phyloP scores from a whole-genome alignment of 2,329 filamentous ascomycete species.

The Cladosporium colombiae region DNA sequence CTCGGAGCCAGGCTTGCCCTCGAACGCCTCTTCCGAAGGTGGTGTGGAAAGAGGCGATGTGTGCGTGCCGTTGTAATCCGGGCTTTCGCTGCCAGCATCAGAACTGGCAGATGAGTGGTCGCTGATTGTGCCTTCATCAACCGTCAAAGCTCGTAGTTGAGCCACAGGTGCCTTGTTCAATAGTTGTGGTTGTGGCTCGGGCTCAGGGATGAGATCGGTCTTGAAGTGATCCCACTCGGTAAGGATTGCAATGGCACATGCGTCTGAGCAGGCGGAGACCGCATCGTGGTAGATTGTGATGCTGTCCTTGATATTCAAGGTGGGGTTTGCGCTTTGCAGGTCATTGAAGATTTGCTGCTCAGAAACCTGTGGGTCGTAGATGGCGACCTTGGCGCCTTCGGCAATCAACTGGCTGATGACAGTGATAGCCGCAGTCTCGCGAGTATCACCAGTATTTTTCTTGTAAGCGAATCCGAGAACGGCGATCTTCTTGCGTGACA shows the following conservation, averaged over 20 bases:
- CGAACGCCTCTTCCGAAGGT: constrained; percentile 3
- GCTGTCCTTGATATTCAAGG: constrained; percentile 25
- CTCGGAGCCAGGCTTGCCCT: constrained; percentile 16
- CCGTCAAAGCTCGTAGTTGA: neutral
- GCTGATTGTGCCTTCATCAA: constrained; percentile 22
- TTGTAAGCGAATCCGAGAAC: constrained; percentile 77
- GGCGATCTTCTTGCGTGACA: constrained; percentile 68
- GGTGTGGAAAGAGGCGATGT: constrained; percentile 24
- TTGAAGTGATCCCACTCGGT: constrained; percentile 38
- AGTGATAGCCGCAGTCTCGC: constrained; percentile 68
- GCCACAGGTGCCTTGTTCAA: neutral
- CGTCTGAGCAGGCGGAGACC: constrained; percentile 35
- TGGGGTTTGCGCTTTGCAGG: constrained; percentile 27
- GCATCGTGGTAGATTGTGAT: constrained; percentile 32
- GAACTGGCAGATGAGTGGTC: constrained; percentile 15
- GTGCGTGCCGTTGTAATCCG: constrained; percentile 10
- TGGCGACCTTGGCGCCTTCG: constrained; percentile 57
- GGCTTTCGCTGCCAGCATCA: constrained; percentile 17
- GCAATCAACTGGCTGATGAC: constrained; percentile 68
- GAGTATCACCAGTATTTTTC: constrained; percentile 72
- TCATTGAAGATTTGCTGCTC: constrained; percentile 35
- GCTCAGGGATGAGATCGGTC: constrained; percentile 22
- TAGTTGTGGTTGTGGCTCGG: neutral
- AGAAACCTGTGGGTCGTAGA: constrained; percentile 61
- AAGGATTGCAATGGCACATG: constrained; percentile 34